phyloP scores from a whole-genome alignment of 106 monocot genomes.

The Dactylorhiza incarnata region DNA sequence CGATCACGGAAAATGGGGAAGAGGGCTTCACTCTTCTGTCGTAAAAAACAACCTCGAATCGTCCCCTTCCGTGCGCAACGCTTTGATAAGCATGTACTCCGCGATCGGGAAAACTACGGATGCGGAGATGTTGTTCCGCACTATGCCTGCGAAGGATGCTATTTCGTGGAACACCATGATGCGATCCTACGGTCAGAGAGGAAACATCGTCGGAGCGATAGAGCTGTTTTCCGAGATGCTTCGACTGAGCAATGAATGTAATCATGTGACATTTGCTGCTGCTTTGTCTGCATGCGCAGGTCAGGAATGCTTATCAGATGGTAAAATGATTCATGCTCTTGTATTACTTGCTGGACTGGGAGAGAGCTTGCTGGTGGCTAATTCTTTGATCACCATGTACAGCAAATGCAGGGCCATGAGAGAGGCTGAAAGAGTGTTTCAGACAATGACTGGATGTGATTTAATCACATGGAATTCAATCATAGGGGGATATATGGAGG shows the following conservation, averaged over 20 bases:
- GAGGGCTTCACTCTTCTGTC: constrained; percentile 47
- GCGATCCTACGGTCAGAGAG: constrained; percentile 40
- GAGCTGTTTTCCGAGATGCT: constrained; percentile 33
- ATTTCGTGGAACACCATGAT: constrained; percentile 88
- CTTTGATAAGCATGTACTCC: constrained; percentile 69
- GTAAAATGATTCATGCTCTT: constrained; percentile 63
- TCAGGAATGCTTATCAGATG: constrained; percentile 36
- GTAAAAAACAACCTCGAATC: constrained; percentile 34
- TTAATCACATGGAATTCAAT: constrained; percentile 68
- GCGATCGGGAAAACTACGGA: constrained; percentile 27
- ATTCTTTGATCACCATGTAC: constrained; percentile 89
- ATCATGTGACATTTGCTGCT: constrained; percentile 59
- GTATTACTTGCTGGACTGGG: constrained; percentile 29
- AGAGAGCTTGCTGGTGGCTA: constrained; percentile 42
- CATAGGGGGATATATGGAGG: constrained; percentile 57
- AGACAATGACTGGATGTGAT: constrained; percentile 30
- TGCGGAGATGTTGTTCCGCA: constrained; percentile 43
- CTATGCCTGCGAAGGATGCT: constrained; percentile 54
- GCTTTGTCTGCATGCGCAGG: constrained; percentile 54
- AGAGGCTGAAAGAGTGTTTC: constrained; percentile 43
- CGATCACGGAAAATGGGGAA: constrained; percentile 44
- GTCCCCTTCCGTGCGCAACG: constrained; percentile 45
- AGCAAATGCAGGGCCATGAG: constrained; percentile 46
- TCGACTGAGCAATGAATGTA: constrained; percentile 21
- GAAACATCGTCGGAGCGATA: constrained; percentile 27